Conservation (phyloP, 2,329 filamentous ascomycete species). For the Ophiosphaerella korrae region DNA sequence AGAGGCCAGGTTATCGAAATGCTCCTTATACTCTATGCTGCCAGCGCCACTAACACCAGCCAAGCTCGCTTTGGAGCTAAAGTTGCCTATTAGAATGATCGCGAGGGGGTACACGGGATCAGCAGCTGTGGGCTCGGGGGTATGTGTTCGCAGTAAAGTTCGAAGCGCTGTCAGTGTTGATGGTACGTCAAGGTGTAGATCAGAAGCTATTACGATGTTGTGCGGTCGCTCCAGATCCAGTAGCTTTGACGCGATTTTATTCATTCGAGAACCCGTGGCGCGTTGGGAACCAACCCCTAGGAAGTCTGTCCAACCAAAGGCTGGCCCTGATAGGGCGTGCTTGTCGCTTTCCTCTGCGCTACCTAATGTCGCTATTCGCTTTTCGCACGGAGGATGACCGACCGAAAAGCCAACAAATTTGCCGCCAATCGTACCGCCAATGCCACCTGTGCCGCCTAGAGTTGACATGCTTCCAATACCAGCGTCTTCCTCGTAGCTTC, state of each 20-base stretch:
- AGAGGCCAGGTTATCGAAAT: slow-evolving; percentile 85
- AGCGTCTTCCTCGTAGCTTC: slow-evolving; percentile 92
- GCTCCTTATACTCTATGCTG: slow-evolving; percentile 95
- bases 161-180: slow-evolving; percentile 79
- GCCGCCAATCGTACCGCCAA: slow-evolving; percentile 90
- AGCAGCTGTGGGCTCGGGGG: slow-evolving; percentile 56
- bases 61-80: slow-evolving; percentile 65
- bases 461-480: slow-evolving; percentile 52
- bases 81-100: slow-evolving; percentile 87
- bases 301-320: slow-evolving; percentile 96
- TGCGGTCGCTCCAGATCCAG: slow-evolving; percentile 52
- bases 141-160: slow-evolving; percentile 78
- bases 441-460: slow-evolving; percentile 76
- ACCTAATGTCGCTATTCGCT: slow-evolving; percentile 78
- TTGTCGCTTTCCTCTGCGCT: slow-evolving; percentile 58
- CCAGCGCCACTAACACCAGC: slow-evolving; percentile 71
- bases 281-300: slow-evolving; percentile 88
- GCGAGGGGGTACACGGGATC: slow-evolving; percentile 71
- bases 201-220: slow-evolving; percentile 77
- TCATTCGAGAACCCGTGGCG: slow-evolving; percentile 81
- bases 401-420: slow-evolving; percentile 90
- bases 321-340: slow-evolving; percentile 44
- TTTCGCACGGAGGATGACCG: slow-evolving; percentile 88
- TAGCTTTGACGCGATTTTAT: slow-evolving; percentile 73
- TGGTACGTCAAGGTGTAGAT: slow-evolving; percentile 84